Conservation (phyloP, 2,329 filamentous ascomycete species). For the Teratosphaeria destructans region DNA sequence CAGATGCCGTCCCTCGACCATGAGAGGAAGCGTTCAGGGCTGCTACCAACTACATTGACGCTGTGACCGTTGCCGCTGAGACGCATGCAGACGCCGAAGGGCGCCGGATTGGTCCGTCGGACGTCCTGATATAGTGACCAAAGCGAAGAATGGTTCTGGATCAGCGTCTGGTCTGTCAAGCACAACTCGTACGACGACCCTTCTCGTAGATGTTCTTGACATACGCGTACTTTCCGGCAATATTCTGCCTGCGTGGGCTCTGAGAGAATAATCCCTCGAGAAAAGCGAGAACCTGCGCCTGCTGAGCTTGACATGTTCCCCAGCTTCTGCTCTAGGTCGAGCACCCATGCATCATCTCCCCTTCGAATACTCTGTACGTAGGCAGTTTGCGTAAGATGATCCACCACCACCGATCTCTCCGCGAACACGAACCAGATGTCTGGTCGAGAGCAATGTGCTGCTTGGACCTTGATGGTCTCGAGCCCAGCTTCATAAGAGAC, state of each 20-base stretch:
- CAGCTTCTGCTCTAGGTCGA: neutral
- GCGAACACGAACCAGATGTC: conserved; percentile 71
- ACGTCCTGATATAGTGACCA: conserved; percentile 67
- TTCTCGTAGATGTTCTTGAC: conserved; percentile 60
- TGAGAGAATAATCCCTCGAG: conserved; percentile 1
- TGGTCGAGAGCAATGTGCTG: conserved; percentile 39
- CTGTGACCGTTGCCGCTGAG: conserved; percentile 40
- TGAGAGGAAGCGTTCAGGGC: conserved; percentile 79
- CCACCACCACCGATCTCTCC: conserved; percentile 65
- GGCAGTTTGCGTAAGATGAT: conserved; percentile 52
- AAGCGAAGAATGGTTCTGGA: conserved; percentile 33
- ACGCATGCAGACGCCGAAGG: conserved; percentile 73
- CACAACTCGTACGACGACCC: conserved; percentile 83
- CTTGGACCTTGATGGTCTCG: conserved; percentile 44
- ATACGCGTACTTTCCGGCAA: conserved; percentile 54
- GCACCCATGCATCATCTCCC: conserved; percentile 26
- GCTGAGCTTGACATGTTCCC: neutral
- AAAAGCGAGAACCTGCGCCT: neutral
- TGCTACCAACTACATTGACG: conserved; percentile 65
- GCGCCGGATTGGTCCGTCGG: conserved; percentile 63
- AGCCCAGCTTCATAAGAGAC: conserved; percentile 77
- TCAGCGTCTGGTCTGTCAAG: conserved; percentile 63
- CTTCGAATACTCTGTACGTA: conserved; percentile 59
- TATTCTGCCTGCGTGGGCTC: conserved; percentile 35
- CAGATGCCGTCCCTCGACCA: conserved; percentile 52